Evolutionary conservation across 2,329 filamentous ascomycete genomes (phyloP).

Genomic region (Phyllosticta citriasiana): DNA sequence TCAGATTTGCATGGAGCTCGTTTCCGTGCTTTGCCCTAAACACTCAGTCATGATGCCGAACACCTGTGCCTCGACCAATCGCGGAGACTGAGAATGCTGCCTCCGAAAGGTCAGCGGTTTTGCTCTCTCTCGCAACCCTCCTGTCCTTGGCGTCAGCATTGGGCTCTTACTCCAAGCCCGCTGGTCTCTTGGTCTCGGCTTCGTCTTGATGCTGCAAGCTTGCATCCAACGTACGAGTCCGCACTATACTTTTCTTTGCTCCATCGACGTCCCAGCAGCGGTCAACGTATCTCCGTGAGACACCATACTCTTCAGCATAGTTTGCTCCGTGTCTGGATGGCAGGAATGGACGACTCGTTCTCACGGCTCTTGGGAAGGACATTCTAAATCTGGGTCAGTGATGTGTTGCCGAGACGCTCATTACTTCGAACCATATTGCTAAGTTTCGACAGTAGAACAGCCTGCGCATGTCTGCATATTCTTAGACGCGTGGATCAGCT

Average conservation of each 20-base stretch:
- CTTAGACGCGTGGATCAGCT: neutral
- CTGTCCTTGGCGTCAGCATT: neutral
- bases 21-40: neutral
- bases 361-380: neutral
- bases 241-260: neutral
- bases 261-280: neutral
- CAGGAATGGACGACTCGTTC: neutral
- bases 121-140: neutral
- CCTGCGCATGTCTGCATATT: neutral
- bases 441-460: neutral
- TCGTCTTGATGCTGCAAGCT: neutral
- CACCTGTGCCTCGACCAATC: neutral
- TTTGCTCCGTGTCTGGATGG: neutral
- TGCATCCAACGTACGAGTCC: neutral
- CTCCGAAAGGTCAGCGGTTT: neutral
- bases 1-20: neutral
- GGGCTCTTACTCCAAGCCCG: neutral
- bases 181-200: neutral
- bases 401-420: neutral
- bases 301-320: neutral
- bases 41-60: neutral
- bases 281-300: neutral
- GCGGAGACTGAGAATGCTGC: neutral
- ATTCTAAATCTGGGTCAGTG: neutral
- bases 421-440: neutral